Evolutionary conservation across 345 rosid species (phyloP).

Genomic region (Raphanus sativus): DNA sequence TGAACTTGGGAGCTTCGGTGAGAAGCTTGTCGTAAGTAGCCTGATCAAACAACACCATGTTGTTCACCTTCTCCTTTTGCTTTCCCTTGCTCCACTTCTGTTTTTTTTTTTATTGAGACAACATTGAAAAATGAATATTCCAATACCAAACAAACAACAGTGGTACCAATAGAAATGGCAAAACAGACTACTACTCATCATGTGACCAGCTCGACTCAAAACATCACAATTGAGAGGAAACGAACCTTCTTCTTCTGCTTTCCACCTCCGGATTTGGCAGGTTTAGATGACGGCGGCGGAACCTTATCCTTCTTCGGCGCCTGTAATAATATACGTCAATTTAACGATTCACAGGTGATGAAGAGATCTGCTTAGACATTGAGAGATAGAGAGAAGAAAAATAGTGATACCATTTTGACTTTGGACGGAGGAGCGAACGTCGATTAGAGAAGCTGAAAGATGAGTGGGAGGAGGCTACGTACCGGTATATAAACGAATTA

Average conservation of each 20-base stretch:
- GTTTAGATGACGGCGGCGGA: slow-evolving; percentile 74
- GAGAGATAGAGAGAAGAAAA: background rate
- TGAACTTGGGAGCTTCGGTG: slow-evolving; percentile 72
- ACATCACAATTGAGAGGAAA: background rate
- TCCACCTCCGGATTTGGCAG: slow-evolving; percentile 71
- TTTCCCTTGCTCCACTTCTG: slow-evolving; percentile 16
- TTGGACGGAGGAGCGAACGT: slow-evolving; percentile 24
- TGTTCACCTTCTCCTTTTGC: slow-evolving; percentile 53
- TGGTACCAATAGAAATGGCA: too few species aligned
- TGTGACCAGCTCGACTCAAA: too few species aligned
- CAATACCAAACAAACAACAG: too few species aligned
- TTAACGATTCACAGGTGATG: too few species aligned
- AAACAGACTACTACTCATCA: too few species aligned
- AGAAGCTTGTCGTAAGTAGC: slow-evolving; percentile 81
- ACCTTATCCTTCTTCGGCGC: slow-evolving; percentile 79
- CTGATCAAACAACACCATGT: slow-evolving; percentile 85
- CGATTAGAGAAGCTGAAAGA: background rate
- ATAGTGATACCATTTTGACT: slow-evolving; percentile 18
- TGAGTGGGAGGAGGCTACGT: too few species aligned
- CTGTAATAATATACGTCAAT: too few species aligned
- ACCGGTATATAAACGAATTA: too few species aligned
- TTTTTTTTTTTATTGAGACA: background rate
- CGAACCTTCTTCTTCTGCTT: slow-evolving; percentile 81
- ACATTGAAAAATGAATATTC: too few species aligned
- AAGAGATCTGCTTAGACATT: too few species aligned